phyloP scores from a whole-genome alignment of 1,139 yeast species.

The Wickerhamiella pararugosa region DNA sequence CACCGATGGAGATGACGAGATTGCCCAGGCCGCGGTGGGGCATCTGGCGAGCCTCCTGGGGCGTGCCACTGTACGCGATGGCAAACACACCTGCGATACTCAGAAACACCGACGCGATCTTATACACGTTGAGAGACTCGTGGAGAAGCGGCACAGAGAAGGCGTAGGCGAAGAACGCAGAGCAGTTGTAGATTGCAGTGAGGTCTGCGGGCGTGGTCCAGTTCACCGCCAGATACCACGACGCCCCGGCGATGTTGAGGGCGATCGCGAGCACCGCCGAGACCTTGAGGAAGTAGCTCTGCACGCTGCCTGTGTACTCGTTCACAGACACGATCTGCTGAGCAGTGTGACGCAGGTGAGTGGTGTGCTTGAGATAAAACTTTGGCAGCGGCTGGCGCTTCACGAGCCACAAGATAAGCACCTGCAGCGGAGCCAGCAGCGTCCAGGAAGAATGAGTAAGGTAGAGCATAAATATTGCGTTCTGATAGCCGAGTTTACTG shows the following conservation, averaged over 20 bases:
- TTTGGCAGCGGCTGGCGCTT: constrained; percentile 15
- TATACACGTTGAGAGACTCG: constrained; percentile 51
- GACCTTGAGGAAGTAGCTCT: constrained; percentile 33
- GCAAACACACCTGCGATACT: constrained; percentile 64
- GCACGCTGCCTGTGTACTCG: constrained; percentile 32
- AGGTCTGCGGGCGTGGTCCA: constrained; percentile 74
- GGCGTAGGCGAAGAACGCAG: constrained; percentile 76
- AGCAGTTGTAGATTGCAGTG: constrained; percentile 81
- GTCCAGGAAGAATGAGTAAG: constrained; percentile 76
- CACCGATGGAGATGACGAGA: constrained; percentile 58
- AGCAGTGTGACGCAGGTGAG: constrained; percentile 1
- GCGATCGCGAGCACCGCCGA: constrained; percentile 38
- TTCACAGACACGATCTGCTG: constrained; percentile 9
- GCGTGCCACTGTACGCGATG: constrained; percentile 57
- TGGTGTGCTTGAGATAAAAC: constrained; percentile 16
- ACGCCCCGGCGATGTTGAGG: constrained; percentile 59
- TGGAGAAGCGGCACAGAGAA: constrained; percentile 61
- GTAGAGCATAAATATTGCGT: constrained; percentile 52
- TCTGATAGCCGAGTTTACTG: constrained; percentile 43
- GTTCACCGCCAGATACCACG: constrained; percentile 80
- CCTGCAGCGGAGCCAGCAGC: constrained; percentile 59
- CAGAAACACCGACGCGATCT: constrained; percentile 50
- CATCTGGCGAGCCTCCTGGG: constrained; percentile 23
- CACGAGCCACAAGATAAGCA: constrained; percentile 26
- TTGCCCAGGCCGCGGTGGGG: constrained; percentile 62